Conservation (phyloP, 2,329 filamentous ascomycete genomes). For the Ophiocordyceps sinensis region DNA sequence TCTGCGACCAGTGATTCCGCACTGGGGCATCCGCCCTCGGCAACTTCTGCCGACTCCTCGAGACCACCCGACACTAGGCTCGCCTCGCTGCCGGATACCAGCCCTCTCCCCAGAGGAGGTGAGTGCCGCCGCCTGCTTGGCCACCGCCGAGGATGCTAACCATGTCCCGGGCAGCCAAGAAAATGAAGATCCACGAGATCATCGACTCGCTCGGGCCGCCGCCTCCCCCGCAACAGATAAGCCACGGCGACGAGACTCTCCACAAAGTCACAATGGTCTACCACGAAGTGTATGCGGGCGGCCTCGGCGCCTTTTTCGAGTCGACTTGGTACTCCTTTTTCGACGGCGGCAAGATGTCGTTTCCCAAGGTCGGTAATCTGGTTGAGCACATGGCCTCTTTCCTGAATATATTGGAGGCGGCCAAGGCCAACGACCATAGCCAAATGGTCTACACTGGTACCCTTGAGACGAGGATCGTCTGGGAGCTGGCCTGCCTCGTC, state of each 20-base stretch:
- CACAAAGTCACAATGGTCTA: conserved; percentile 60
- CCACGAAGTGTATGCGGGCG: conserved; percentile 60
- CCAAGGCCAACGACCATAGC: conserved; percentile 32
- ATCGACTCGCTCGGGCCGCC: conserved; percentile 46
- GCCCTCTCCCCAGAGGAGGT: conserved; percentile 35
- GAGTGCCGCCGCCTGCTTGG: conserved; percentile 18
- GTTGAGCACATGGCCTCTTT: conserved; percentile 54
- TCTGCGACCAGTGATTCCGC: too few relatives aligned
- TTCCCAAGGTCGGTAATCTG: conserved; percentile 39
- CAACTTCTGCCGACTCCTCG: conserved; percentile 9
- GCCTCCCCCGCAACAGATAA: conserved; percentile 38
- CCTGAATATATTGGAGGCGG: conserved; percentile 36
- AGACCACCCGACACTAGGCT: conserved; percentile 14
- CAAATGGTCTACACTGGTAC: conserved; percentile 38
- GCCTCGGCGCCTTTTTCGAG: conserved; percentile 65
- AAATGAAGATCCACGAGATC: conserved; percentile 61
- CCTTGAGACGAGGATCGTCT: conserved; percentile 44
- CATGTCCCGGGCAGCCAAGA: conserved; percentile 16
- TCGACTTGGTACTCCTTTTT: conserved; percentile 62
- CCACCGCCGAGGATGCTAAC: neutral
- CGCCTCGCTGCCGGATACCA: conserved; percentile 11
- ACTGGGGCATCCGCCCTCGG: conserved; percentile 18
- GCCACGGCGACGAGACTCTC: conserved; percentile 35
- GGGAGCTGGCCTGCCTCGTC: conserved; percentile 39
- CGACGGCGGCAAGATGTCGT: conserved; percentile 28